These are phyloP conservation scores for Alternaria sp. DNA, from an alignment of 2,329 filamentous ascomycete species.

Conservation along the genomic window DNA sequence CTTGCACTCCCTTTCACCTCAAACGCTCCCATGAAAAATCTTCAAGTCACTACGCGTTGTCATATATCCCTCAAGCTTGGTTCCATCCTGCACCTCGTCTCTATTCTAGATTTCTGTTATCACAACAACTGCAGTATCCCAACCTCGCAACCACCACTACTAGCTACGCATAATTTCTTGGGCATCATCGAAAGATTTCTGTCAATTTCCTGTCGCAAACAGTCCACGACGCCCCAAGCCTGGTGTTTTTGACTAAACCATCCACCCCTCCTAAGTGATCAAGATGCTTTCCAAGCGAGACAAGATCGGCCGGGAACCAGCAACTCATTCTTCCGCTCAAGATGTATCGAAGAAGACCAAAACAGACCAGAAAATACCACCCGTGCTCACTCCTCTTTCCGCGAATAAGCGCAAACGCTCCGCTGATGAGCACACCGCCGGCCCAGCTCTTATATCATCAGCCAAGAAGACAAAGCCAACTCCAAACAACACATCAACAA, in stretches of 20 bases:
- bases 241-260: background rate
- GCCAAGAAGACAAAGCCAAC: background rate
- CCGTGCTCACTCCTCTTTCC: background rate
- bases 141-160: background rate
- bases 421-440: background rate
- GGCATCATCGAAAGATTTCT: background rate
- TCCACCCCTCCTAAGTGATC: background rate
- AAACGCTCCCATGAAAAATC: background rate
- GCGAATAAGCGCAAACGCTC: background rate
- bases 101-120: background rate
- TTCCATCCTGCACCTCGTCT: background rate
- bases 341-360: background rate
- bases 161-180: background rate
- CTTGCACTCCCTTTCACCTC: background rate
- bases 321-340: too few species aligned
- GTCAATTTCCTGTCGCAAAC: background rate
- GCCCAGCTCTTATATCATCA: background rate
- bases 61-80: background rate
- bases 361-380: background rate
- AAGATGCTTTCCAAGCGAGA: conserved; percentile 5
- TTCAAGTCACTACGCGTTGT: background rate
- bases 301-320: background rate
- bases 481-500: too few species aligned
- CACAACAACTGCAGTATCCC: background rate
- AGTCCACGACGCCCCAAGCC: background rate